Conservation (phyloP, 2,329 filamentous ascomycete species). For the Claviceps africana region DNA sequence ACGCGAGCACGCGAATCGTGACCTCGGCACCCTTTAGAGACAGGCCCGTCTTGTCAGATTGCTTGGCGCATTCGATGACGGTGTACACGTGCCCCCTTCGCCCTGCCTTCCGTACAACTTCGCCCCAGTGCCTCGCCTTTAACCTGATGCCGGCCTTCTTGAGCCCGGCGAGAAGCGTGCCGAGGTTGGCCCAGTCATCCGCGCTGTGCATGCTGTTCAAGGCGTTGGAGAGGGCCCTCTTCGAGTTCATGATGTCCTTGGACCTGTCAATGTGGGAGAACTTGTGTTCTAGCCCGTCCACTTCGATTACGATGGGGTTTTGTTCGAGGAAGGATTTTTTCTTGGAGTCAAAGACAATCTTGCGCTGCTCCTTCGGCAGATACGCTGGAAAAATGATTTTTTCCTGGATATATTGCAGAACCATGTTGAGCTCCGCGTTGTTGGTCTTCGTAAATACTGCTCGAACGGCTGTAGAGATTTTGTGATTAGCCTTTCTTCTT, state of each 20-base stretch:
- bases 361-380: slow-evolving; percentile 38
- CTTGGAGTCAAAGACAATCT: slow-evolving; percentile 35
- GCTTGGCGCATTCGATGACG: slow-evolving; percentile 36
- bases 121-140: slow-evolving; percentile 18
- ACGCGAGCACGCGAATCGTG: slow-evolving; percentile 16
- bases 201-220: slow-evolving; percentile 31
- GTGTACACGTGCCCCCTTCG: slow-evolving; percentile 26
- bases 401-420: slow-evolving; percentile 39
- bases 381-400: slow-evolving; percentile 49
- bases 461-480: slow-evolving; percentile 15
- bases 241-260: slow-evolving; percentile 29
- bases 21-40: slow-evolving; percentile 27
- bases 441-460: slow-evolving; percentile 37
- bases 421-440: slow-evolving; percentile 36
- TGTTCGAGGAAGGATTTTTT: slow-evolving; percentile 33
- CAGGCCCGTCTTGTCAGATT: slow-evolving; percentile 31
- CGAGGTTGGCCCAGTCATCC: slow-evolving; percentile 39
- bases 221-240: slow-evolving; percentile 22
- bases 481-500: slow-evolving; percentile 6
- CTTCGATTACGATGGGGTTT: slow-evolving; percentile 43
- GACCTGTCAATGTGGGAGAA: slow-evolving; percentile 34
- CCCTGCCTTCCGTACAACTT: slow-evolving; percentile 28
- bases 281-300: slow-evolving; percentile 40
- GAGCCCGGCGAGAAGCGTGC: slow-evolving; percentile 36
- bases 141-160: slow-evolving; percentile 28